These are phyloP conservation scores for Phytophthora pluvialis DNA, from an alignment of 352 stramenopile species.

Conservation along the genomic window DNA sequence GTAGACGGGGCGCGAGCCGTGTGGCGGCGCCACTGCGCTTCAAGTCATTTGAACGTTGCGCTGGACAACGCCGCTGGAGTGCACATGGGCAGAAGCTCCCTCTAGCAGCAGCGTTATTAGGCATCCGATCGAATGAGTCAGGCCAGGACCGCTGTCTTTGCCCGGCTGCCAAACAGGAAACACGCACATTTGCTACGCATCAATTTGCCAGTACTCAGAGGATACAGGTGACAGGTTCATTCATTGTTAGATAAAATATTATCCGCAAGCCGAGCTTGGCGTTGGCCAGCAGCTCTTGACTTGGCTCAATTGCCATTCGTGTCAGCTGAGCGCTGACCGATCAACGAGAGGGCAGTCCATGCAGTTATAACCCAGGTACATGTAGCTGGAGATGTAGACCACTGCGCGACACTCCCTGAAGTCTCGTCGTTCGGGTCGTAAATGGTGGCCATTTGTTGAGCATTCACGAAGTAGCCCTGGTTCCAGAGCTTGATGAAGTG, in stretches of 20 bases:
- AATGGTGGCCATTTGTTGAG: slow-evolving; percentile 36
- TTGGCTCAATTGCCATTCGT: not conserved
- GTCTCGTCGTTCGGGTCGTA: slow-evolving; percentile 34
- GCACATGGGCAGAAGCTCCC: not conserved
- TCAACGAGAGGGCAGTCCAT: not conserved
- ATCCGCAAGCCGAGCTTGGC: not conserved
- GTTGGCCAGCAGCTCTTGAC: not conserved
- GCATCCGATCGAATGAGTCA: slow-evolving; percentile 1
- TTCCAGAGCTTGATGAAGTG: slow-evolving; percentile 77
- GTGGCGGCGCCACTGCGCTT: not conserved
- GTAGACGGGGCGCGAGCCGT: not conserved
- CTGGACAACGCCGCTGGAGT: not conserved
- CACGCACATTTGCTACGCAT: not conserved
- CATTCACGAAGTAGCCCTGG: slow-evolving; percentile 49
- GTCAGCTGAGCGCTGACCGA: not conserved
- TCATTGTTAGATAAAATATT: slow-evolving; percentile 7
- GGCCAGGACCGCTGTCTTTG: slow-evolving; percentile 2
- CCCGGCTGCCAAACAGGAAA: not conserved
- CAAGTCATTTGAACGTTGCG: slow-evolving; percentile 6
- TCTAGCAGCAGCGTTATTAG: not conserved
- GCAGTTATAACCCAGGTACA: slow-evolving; percentile 6
- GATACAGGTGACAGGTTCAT: not conserved
- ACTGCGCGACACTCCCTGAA: slow-evolving; percentile 3
- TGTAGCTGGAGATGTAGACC: not conserved
- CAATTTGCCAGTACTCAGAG: not conserved